Conservation (phyloP, 169 alveolate genomes). For the Amoebophrya sp. region DNA sequence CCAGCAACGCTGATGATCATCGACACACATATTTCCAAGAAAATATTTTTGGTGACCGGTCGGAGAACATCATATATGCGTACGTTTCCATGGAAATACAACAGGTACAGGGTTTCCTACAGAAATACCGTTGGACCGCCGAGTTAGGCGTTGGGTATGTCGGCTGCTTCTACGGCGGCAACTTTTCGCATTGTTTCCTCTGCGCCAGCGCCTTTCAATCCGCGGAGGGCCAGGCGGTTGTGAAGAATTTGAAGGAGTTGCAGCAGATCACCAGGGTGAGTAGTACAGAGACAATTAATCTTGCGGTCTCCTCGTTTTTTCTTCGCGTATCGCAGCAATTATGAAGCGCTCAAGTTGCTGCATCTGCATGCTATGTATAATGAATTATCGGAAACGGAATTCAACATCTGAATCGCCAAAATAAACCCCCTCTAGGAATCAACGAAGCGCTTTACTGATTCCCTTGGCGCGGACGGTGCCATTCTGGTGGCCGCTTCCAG, state of each 20-base stretch:
- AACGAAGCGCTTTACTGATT: background rate
- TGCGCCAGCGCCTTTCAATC: background rate
- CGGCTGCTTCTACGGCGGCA: slow-evolving; percentile 9
- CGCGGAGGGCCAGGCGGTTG: background rate
- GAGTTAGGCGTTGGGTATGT: background rate
- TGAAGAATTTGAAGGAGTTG: background rate
- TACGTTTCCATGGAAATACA: no score
- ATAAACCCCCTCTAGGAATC: background rate
- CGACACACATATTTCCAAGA: no score
- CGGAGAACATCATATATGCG: no score
- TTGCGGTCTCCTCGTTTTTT: no score
- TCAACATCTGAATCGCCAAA: no score
- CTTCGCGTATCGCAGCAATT: no score
- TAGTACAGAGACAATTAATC: no score
- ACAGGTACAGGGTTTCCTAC: background rate
- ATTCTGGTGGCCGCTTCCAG: background rate
- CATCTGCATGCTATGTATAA: no score
- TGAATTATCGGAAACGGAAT: no score
- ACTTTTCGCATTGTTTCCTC: background rate
- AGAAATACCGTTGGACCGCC: background rate
- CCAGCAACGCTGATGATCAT: no score
- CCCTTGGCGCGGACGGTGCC: background rate
- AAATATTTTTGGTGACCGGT: no score
- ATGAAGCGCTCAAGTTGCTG: no score
- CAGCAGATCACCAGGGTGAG: background rate